A percentile compares a stretch with the other conserved stretches of the same genome.
These are phyloP conservation scores for Sextonia rubra DNA, from an alignment of 164 flowering plant genomes.

Conservation along the genomic window DNA sequence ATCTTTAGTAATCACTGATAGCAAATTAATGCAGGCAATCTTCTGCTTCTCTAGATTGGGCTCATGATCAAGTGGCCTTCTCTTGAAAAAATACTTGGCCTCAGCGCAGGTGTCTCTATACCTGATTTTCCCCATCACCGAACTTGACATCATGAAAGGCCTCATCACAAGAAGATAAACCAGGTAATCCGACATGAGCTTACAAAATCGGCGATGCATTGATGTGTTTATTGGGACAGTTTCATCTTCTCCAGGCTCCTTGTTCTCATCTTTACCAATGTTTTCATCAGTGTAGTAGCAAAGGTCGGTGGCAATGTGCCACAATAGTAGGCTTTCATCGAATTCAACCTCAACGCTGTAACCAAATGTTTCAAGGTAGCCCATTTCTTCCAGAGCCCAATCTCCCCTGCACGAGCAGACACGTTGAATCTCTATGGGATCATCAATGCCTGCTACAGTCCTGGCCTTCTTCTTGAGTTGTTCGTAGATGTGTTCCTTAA, in stretches of 20 bases:
- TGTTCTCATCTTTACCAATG: no score
- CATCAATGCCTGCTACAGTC: no score
- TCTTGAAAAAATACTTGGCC: neutral
- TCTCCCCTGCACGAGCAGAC: no score
- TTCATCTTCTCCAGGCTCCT: neutral
- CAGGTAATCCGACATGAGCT: constrained; percentile 5
- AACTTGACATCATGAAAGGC: neutral
- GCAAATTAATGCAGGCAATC: no score
- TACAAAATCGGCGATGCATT: neutral
- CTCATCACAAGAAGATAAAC: constrained; percentile 8
- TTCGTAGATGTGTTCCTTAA: neutral
- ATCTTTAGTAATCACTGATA: no score
- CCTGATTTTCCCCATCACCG: neutral
- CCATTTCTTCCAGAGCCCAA: neutral
- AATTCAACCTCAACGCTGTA: neutral
- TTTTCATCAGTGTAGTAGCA: neutral
- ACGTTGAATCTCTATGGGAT: no score
- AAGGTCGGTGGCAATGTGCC: constrained; percentile 13
- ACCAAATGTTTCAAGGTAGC: neutral
- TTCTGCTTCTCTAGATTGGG: no score
- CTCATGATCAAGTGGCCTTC: no score
- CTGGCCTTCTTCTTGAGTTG: neutral
- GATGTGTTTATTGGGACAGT: neutral
- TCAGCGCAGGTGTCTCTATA: constrained; percentile 1
- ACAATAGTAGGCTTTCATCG: constrained; percentile 1